Base-by-base conservation (phyloP, 208 protist genomes). In the Endotrypanum monterogeii region DNA sequence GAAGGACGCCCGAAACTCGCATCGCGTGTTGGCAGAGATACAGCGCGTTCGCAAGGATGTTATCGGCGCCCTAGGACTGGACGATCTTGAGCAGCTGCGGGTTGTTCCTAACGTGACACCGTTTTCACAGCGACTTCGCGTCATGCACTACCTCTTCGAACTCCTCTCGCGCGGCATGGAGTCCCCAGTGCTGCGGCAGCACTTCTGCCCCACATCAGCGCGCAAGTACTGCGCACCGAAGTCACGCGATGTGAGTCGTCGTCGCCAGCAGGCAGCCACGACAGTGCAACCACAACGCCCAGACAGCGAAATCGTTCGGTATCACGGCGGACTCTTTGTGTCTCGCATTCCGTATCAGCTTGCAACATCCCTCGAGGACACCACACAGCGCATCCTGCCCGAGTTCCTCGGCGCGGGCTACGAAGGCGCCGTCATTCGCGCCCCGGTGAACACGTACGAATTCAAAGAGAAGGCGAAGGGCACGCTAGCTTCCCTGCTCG, bases 401-500 rank as follows among this genome's bases (percentile, higher is more conserved):
- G 57, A 61, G 28, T 97, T 88, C 78, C 48, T 89, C 8, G 51
- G 48, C 20, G 63, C 54, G 30, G 83, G 86, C 67, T 97, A 92
- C 83, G 93, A 97, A 67, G 93, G 93, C 25, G 90, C 91, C 50
- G 93, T 97, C 14, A 69, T 95, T 41, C 93, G 93, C 37, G 85
- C 79, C 25, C 85, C 90, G 3, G 67, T 84, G 50, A 97, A 97
- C 65, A 72, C 90, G 30, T 97, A 97, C 74, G 88, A 89, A 51
- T 83, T 94, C 60, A 80, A 77, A 44, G 88, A 94, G 74, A 94
- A 94, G 82, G 62, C 69, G 41, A 88, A 87, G 51, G 88, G 86
- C 52, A 83, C 79, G 9, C 60, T 96, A 11, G 57, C 70, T 0
- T 73, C 70, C 9, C 73, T 96, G 25, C 63, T 92, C 9, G 74